Conservation (phyloP, 306 rosid genomes). For the Cotoneaster glaucophyllus region DNA sequence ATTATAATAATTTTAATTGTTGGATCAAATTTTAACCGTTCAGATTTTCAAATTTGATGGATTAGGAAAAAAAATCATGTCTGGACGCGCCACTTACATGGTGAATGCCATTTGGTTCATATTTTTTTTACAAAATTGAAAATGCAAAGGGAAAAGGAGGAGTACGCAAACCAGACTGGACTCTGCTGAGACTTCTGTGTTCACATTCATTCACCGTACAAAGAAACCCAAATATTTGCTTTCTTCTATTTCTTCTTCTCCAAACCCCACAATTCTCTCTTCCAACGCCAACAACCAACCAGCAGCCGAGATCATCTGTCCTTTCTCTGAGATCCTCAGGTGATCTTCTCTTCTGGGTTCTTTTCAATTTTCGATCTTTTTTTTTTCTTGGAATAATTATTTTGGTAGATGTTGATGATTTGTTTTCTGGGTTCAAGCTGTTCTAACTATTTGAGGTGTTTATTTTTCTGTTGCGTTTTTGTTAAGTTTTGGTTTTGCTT, state of each 20-base stretch:
- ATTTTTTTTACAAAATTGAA: not conserved
- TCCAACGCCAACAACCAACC: not conserved
- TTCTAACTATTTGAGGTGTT: not conserved
- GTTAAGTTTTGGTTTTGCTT: not conserved
- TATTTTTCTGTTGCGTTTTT: not conserved
- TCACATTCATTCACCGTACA: not conserved
- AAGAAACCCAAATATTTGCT: not conserved
- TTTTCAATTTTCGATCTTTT: not conserved
- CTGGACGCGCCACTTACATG: not conserved
- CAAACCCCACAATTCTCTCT: not conserved
- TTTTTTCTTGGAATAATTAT: not conserved
- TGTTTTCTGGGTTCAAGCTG: not conserved
- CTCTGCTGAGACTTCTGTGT: not conserved
- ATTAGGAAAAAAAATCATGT: too few relatives aligned
- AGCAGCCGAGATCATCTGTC: not conserved
- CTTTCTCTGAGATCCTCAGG: slow-evolving; percentile 24
- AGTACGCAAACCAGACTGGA: not conserved
- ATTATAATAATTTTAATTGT: too few relatives aligned
- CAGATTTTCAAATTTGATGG: too few relatives aligned
- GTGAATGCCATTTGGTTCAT: not conserved
- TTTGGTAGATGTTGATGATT: not conserved
- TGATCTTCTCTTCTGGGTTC: slow-evolving; percentile 27
- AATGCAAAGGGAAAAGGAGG: not conserved
- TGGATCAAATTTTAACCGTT: too few relatives aligned
- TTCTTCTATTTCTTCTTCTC: not conserved